Conservation (phyloP, 2,329 filamentous ascomycete genomes). For the Sporothrix brasiliensis region DNA sequence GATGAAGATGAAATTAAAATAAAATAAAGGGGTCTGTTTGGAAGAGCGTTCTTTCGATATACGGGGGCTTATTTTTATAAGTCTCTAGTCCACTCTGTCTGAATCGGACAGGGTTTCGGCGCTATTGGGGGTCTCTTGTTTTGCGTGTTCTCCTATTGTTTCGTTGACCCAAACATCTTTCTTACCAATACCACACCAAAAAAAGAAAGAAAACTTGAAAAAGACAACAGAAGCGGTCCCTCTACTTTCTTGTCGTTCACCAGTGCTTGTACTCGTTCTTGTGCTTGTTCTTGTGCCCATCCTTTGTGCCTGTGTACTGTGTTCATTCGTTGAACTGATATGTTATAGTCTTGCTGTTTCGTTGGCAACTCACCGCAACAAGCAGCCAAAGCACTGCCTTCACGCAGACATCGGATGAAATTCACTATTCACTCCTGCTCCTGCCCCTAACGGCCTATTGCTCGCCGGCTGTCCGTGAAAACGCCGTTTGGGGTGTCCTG, state of each 20-base stretch:
- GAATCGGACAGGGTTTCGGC: constrained; percentile 30
- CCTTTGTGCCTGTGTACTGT: not conserved
- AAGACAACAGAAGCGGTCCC: constrained; percentile 22
- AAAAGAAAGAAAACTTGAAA: constrained; percentile 26
- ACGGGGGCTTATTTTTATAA: not conserved
- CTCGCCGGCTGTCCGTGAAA: not conserved
- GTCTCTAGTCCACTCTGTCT: not conserved
- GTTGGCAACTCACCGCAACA: not conserved
- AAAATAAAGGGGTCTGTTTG: constrained; percentile 23
- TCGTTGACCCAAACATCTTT: not conserved
- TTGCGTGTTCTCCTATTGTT: constrained; percentile 13
- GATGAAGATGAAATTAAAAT: constrained; percentile 9
- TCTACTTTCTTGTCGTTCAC: not conserved
- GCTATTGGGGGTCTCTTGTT: constrained; percentile 31
- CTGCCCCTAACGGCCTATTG: not conserved
- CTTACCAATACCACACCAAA: constrained; percentile 9
- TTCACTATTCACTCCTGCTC: not conserved
- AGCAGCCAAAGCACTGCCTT: not conserved
- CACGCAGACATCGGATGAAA: not conserved
- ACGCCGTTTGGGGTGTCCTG: not conserved
- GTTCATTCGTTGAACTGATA: not conserved
- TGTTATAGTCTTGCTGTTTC: not conserved
- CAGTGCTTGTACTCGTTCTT: too few relatives aligned
- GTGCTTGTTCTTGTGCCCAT: not conserved
- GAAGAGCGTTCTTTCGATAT: constrained; percentile 15